A percentile compares a stretch with the other conserved stretches of the same genome.
phyloP scores from a whole-genome alignment of 352 stramenopile species.

The Globisporangium barbulae region DNA sequence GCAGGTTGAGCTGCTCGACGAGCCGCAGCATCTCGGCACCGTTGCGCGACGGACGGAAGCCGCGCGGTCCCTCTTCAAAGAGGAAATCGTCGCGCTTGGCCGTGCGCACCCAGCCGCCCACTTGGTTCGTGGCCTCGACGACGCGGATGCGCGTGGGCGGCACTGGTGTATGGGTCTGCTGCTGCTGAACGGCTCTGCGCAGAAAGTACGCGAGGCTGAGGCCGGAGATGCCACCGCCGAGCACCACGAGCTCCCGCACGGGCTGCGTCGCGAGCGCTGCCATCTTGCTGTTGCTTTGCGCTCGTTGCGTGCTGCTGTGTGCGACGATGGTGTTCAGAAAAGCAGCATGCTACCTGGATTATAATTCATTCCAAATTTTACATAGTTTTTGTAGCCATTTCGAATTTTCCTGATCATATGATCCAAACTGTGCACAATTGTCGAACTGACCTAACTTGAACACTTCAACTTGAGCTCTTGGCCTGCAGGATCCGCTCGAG shows the following conservation, averaged over 20 bases:
- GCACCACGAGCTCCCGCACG: constrained; percentile 63
- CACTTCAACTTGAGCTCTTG: not conserved
- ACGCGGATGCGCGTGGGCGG: constrained; percentile 53
- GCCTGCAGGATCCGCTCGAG: not conserved
- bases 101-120: constrained; percentile 74
- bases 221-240: constrained; percentile 80
- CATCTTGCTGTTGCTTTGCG: not conserved
- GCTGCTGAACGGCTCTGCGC: constrained; percentile 40
- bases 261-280: not conserved
- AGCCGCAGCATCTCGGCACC: constrained; percentile 82
- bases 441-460: not conserved
- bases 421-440: not conserved
- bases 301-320: not conserved
- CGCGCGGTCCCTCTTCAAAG: constrained; percentile 81
- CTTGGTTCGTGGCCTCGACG: constrained; percentile 46
- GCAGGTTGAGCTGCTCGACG: constrained; percentile 70
- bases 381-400: not conserved
- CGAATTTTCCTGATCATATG: not conserved
- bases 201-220: constrained; percentile 78
- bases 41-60: constrained; percentile 83
- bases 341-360: not conserved
- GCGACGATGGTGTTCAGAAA: constrained; percentile 2
- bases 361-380: not conserved
- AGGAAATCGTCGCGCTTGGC: constrained; percentile 54
- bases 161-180: constrained; percentile 8